These are phyloP conservation scores for Dichotomopilus funicola DNA, from an alignment of 2,329 filamentous ascomycete genomes.

Conservation along the genomic window DNA sequence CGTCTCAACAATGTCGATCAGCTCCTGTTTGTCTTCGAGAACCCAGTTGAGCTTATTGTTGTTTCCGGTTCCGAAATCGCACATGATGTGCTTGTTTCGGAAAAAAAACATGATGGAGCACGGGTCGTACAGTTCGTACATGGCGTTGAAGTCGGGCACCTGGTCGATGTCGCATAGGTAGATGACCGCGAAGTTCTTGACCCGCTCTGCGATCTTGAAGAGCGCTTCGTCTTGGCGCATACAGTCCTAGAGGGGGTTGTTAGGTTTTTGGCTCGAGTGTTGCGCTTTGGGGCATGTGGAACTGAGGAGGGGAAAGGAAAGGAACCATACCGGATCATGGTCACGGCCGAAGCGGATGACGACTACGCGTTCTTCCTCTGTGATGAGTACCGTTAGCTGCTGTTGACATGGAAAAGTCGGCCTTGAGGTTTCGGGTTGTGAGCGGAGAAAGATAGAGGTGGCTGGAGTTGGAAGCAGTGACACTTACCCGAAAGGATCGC, in stretches of 20 bases:
- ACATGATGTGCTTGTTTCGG: conserved; percentile 98
- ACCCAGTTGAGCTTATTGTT: conserved; percentile 99
- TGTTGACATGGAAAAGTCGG: background rate
- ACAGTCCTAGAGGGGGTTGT: conserved; percentile 37
- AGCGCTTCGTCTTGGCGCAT: conserved; percentile 83
- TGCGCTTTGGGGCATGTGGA: background rate
- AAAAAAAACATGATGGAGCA: conserved; percentile 98
- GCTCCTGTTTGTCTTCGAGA: conserved; percentile 93
- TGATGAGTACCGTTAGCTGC: conserved; percentile 3
- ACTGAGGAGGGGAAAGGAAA: background rate
- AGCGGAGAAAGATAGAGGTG: conserved; percentile 22
- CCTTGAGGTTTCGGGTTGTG: conserved; percentile 26
- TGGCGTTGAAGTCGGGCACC: conserved; percentile 45
- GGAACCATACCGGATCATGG: conserved; percentile 54
- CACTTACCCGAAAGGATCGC: conserved; percentile 57
- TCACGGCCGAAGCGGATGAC: conserved; percentile 92
- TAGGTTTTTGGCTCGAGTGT: background rate
- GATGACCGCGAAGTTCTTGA: conserved; percentile 89
- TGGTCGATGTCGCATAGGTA: conserved; percentile 50
- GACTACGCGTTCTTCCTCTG: conserved; percentile 84
- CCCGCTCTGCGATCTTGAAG: conserved; percentile 84
- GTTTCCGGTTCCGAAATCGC: conserved; percentile 94
- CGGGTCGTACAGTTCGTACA: conserved; percentile 72
- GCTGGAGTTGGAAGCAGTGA: conserved; percentile 25
- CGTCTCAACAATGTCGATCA: conserved; percentile 97